These are phyloP conservation scores for Raffaelea albimanens DNA, from an alignment of 2,329 filamentous ascomycete genomes.

Conservation along the genomic window DNA sequence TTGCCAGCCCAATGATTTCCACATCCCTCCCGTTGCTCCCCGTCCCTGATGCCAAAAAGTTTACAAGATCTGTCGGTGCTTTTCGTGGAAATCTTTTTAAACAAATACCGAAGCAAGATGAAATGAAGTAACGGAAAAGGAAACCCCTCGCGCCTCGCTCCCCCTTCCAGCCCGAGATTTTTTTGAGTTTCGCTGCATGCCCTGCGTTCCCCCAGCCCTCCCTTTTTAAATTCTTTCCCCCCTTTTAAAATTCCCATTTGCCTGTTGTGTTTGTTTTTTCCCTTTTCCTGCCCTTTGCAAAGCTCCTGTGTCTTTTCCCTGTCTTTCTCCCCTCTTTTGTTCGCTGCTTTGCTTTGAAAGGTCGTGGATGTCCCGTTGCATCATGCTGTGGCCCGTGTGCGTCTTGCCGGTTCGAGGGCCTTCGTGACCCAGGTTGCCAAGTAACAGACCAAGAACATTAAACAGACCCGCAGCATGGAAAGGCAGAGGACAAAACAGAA, in stretches of 20 bases:
- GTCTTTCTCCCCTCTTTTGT: neutral
- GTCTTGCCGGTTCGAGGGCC: too few species aligned
- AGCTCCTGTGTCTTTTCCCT: neutral
- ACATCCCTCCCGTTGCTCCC: neutral
- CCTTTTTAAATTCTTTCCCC: too few species aligned
- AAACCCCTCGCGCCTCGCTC: slow-evolving; percentile 12
- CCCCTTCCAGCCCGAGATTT: slow-evolving; percentile 5
- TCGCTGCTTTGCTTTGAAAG: too few species aligned
- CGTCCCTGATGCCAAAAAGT: neutral
- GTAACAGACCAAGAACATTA: neutral
- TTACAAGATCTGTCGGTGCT: neutral
- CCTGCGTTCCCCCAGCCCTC: neutral
- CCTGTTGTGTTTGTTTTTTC: slow-evolving; percentile 3
- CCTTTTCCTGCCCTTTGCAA: slow-evolving; percentile 2
- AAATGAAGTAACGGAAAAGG: slow-evolving; percentile 12
- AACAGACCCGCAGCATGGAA: neutral
- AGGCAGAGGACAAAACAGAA: slow-evolving; percentile 1
- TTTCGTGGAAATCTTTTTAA: neutral
- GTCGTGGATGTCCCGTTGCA: too few species aligned
- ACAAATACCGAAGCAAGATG: slow-evolving; percentile 1
- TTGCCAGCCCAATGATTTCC: too few species aligned
- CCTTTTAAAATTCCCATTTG: neutral
- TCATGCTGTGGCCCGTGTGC: too few species aligned
- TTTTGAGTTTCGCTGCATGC: neutral
- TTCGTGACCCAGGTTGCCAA: too few species aligned